These are phyloP conservation scores for Xylaria sp. DNA, from an alignment of 2,329 filamentous ascomycete genomes.

Conservation along the genomic window DNA sequence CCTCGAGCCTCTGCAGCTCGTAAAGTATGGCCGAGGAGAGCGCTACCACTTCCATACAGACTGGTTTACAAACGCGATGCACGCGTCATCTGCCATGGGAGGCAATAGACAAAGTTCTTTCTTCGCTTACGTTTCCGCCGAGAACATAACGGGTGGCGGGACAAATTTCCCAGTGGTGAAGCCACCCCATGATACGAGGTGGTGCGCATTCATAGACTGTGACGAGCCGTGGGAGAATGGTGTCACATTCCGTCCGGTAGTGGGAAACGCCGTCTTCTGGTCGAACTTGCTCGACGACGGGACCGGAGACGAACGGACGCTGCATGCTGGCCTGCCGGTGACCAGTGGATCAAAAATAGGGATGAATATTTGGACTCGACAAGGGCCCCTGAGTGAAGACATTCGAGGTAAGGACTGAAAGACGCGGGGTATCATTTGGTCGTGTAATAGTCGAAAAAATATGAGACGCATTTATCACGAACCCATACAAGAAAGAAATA, in stretches of 20 bases:
- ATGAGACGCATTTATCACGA: not conserved
- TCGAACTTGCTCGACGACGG: slow-evolving; percentile 57
- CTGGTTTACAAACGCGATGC: slow-evolving; percentile 58
- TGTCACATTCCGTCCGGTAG: slow-evolving; percentile 60
- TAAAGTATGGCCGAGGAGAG: slow-evolving; percentile 58
- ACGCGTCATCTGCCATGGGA: slow-evolving; percentile 54
- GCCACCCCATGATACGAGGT: slow-evolving; percentile 52
- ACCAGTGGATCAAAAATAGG: slow-evolving; percentile 60
- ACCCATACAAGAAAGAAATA: not conserved
- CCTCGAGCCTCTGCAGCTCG: slow-evolving; percentile 61
- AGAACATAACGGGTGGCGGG: slow-evolving; percentile 58
- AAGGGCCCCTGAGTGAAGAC: slow-evolving; percentile 53
- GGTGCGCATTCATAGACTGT: slow-evolving; percentile 61
- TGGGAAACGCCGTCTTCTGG: slow-evolving; percentile 63
- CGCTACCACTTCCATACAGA: slow-evolving; percentile 63
- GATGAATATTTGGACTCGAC: slow-evolving; percentile 64
- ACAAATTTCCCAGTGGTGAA: slow-evolving; percentile 61
- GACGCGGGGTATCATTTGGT: not conserved
- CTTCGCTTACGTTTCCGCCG: slow-evolving; percentile 59
- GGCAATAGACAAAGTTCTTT: slow-evolving; percentile 60
- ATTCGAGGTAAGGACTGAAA: slow-evolving; percentile 48
- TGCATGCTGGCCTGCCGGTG: slow-evolving; percentile 61
- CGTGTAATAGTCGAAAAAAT: not conserved
- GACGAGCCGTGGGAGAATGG: slow-evolving; percentile 60
- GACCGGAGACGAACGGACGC: slow-evolving; percentile 55